Base-by-base conservation (phyloP, 2,329 filamentous ascomycete genomes). In the Fusarium secorum region DNA sequence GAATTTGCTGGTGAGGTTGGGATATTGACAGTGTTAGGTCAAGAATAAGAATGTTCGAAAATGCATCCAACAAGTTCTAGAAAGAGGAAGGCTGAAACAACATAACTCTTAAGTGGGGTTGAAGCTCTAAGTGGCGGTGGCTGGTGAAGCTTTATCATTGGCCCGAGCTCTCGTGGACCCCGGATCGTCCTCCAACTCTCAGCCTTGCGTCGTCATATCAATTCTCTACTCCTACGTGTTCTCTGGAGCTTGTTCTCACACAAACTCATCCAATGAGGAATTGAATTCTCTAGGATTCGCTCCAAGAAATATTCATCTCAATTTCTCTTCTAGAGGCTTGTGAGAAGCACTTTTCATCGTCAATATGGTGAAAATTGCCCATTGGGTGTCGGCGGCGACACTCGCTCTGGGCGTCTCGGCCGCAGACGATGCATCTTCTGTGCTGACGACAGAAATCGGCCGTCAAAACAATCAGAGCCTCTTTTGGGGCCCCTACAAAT, bases 401-500 rank as follows among this genome's bases (percentile, higher is more conserved):
- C 67, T 80, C 61, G 77, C 69, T 30, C 55, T 78, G 42, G 71
- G 72, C 52, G 70, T 62, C 30, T 64, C 74, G 35, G 80, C 78
- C 46, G 66, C 70, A 30, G 76, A 76, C 13, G 76, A 77, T 57
- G 70, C 77, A 46, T 80, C 81, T 44, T 72, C 74, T 17, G 81
- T 87, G 58, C 77, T 87, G 39, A 83, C 81, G 45, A 80, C 79
- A 68, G 86, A 88, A 75, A 81, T 87, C 66, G 83, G 81, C 36
- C 85, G 85, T 18, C 78, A 85, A 68, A 89, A 88, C 77, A 97
- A 98, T 81, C 88, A 97, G 77, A 95, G 92, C 77, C 85, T 99
- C 75, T 86, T 98, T 84, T 99, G 96, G 96, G 96, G 96, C 1
- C 94, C 96, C 3, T 99, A 98, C 83, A 89, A 93, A 74, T 92